phyloP scores from a whole-genome alignment of 108 stramenopile species.

The Tribonema minus region DNA sequence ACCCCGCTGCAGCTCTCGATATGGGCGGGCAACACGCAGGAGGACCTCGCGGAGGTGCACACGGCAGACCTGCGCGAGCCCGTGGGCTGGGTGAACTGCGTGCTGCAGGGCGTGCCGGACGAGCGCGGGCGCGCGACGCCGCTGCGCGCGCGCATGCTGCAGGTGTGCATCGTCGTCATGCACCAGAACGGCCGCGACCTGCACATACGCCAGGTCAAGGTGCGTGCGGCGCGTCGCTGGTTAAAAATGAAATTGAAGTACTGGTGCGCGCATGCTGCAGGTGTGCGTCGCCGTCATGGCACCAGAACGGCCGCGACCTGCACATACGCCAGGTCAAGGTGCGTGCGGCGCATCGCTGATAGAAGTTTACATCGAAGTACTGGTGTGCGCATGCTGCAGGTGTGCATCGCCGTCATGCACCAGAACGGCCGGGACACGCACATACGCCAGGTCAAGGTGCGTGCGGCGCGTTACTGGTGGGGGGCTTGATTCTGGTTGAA shows the following conservation, averaged over 20 bases:
- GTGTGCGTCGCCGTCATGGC: conserved; percentile 83
- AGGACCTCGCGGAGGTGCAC: conserved; percentile 77
- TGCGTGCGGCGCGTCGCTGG: no score
- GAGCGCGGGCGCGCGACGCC: neutral
- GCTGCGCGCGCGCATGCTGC: conserved; percentile 78
- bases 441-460: conserved; percentile 84
- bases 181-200: conserved; percentile 96
- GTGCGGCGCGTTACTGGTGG: no score
- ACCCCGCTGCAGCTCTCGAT: conserved; percentile 72
- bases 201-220: conserved; percentile 87
- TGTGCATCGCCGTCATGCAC: conserved; percentile 83
- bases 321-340: conserved; percentile 90
- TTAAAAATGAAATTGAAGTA: no score
- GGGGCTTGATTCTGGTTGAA: no score
- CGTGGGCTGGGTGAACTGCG: conserved; percentile 73
- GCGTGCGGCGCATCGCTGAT: no score
- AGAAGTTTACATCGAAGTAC: no score
- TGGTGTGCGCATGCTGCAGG: conserved; percentile 82
- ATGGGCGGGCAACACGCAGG: conserved; percentile 76
- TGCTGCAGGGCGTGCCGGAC: no score
- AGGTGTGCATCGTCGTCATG: conserved; percentile 82
- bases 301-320: conserved; percentile 94
- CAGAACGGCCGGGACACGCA: conserved; percentile 96
- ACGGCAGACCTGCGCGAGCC: conserved; percentile 80
- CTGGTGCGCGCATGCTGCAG: conserved; percentile 82